Base-by-base conservation (phyloP, 2,329 filamentous ascomycete genomes). In the Didymella pomorum region DNA sequence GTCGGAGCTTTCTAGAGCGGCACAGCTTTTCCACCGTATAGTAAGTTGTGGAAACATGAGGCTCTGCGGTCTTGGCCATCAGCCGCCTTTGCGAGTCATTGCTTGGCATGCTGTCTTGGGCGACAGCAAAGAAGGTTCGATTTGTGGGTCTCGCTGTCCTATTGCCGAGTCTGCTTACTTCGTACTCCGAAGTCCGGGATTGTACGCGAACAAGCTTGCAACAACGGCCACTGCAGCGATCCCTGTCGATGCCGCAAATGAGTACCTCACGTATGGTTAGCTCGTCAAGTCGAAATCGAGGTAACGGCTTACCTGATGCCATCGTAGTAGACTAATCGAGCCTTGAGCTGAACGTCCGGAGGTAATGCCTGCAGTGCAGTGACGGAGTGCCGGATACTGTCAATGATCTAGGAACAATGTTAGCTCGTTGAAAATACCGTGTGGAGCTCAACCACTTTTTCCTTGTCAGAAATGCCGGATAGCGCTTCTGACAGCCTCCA, bases 21-120 rank as follows among this genome's bases (percentile, higher is more conserved):
- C 31, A n/a, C 31, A 35, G 7, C 7, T 35, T 35, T 18, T 2
- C 14, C 16, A n/a, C 31, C 31, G n/a, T 35, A 16, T 4, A n/a
- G 31, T 35, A 18, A 35, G 31, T 35, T 35, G 31, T 35, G 31
- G 31, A 4, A 16, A n/a, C 31, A 35, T n/a, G 31, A 35, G 31
- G 31, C 31, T 35, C 43, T 47, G 18, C 26, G 18, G 20, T 47
- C 43, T 53, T 47, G 51, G 51, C 33, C 21, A 21, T 16, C 21
- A 41, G 16, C 42, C 39, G 23, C 41, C 7, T 28, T 37, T 23
- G 33, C 29, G 25, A 53, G 51, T 28, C 31, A 46, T 39, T 4
- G 18, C 12, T 31, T 9, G 31, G 25, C 29, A 39, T 23, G 28
- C 20, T 52, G 39, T 14, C 8, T 18, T 18, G 48, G 35, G 14